Base-by-base conservation (phyloP, 805 yeast genomes). In the Brettanomyces bruxellensis region DNA sequence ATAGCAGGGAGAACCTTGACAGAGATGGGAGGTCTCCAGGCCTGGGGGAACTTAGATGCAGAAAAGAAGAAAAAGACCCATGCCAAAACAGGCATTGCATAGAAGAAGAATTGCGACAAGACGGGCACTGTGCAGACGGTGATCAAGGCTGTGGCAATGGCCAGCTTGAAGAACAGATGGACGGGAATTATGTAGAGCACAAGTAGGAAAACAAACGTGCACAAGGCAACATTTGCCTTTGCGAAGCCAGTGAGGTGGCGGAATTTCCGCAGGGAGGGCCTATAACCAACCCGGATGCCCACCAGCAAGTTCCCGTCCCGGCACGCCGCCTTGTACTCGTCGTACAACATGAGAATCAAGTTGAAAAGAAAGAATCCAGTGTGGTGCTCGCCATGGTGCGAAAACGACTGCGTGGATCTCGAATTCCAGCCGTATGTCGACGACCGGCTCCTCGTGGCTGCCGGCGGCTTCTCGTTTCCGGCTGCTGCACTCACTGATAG, bases 1-100 rank as follows among this genome's bases (percentile, higher is more conserved):
- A 89, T 72, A 3, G 95, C 93, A 0, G 98, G 97, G 43, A 90
- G 73, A 23, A 86, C 82, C 54, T 90, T 82, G 47, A 90, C 97
- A 42, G 81, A 78, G 53, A 90, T 91, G n/a, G 89, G 83, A 4
- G 96, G 96, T 60, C 91, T 81, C 75, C 83, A 79, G 3, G 68
- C 62, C 3, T 79, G 72, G 8, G 95, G 86, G 55, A 90, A 82
- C 55, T 79, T 81, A 13, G 86, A 75, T 40, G 89, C 80, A 25
- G 83, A 76, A 66, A 85, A 88, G 66, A 82, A 90, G 45, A 91
- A 72, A 24, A 88, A 79, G 53, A 87, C 75, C 96, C 96, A 90
- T 2, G 95, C 73, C 46, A 83, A 75, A 23, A 91, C 79, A 3
- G 97, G 97, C 58, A 86, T 65, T 12, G 88, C 93, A 55, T 80